phyloP scores from a whole-genome alignment of 345 rosid genomes.

The Camelina sativa region DNA sequence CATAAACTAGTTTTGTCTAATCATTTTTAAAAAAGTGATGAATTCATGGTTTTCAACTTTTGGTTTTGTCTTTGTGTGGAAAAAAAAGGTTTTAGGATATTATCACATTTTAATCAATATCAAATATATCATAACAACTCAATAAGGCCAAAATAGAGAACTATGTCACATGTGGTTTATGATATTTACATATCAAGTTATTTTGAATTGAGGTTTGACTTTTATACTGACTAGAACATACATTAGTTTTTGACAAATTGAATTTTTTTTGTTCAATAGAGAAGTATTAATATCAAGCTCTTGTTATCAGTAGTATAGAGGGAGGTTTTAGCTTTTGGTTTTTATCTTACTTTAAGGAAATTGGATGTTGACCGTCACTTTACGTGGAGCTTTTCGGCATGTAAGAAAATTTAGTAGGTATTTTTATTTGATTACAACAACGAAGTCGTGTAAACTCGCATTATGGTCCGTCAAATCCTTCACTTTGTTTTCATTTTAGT shows the following conservation, averaged over 20 bases:
- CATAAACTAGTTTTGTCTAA: background rate
- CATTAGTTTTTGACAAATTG: background rate
- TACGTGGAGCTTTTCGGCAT: background rate
- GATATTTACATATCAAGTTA: too few species aligned
- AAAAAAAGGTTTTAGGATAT: too few species aligned
- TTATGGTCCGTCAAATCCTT: slow-evolving; percentile 3
- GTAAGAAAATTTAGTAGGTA: background rate
- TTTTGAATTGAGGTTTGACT: background rate
- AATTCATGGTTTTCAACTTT: too few species aligned
- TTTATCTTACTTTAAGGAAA: background rate
- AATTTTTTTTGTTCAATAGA: background rate
- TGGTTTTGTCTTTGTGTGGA: too few species aligned
- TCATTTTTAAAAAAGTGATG: too few species aligned
- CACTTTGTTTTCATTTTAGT: slow-evolving; percentile 10
- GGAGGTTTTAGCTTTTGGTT: background rate
- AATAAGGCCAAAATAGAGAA: too few species aligned
- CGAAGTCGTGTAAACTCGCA: background rate
- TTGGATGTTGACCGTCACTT: slow-evolving; percentile 13
- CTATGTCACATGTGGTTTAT: too few species aligned
- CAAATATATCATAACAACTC: too few species aligned
- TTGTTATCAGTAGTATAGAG: background rate
- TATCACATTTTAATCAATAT: too few species aligned
- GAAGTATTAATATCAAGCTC: background rate
- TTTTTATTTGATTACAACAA: background rate
- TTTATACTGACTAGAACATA: background rate